These are phyloP conservation scores for Xylariaceae sp. DNA, from an alignment of 2,329 filamentous ascomycete genomes.

Conservation along the genomic window DNA sequence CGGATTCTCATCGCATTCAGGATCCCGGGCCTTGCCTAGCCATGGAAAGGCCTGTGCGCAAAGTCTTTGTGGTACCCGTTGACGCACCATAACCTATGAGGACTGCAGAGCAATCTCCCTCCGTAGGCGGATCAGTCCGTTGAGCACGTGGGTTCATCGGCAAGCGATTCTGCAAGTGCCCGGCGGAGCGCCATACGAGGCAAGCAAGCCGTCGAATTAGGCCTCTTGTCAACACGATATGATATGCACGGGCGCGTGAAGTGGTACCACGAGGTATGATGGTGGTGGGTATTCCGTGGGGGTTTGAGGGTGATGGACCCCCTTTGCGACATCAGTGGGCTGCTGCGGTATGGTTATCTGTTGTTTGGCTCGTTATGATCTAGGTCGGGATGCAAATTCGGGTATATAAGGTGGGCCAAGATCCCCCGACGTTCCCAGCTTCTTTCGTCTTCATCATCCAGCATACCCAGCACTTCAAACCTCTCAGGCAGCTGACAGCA, in stretches of 20 bases:
- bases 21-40: slow-evolving; percentile 23
- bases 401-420: slow-evolving; percentile 21
- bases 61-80: slow-evolving; percentile 13
- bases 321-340: slow-evolving; percentile 10
- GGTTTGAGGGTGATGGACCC: slow-evolving; percentile 9
- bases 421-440: not conserved
- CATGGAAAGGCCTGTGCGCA: slow-evolving; percentile 25
- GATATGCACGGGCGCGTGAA: slow-evolving; percentile 17
- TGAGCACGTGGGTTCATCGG: slow-evolving; percentile 20
- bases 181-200: slow-evolving; percentile 17
- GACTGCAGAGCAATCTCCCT: slow-evolving; percentile 13
- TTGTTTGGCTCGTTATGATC: slow-evolving; percentile 5
- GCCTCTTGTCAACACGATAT: slow-evolving; percentile 6
- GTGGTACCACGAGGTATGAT: slow-evolving; percentile 18
- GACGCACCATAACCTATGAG: slow-evolving; percentile 15
- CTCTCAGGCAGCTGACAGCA: slow-evolving; percentile 9
- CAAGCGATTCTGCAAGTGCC: slow-evolving; percentile 11
- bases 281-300: slow-evolving; percentile 27
- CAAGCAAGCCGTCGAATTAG: slow-evolving; percentile 15
- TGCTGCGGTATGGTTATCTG: slow-evolving; percentile 14
- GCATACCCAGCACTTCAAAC: slow-evolving; percentile 15
- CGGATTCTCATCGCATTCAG: slow-evolving; percentile 11
- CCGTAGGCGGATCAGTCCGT: slow-evolving; percentile 13
- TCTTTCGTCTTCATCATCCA: slow-evolving; percentile 9
- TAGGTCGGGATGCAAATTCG: slow-evolving; percentile 6